Evolutionary conservation across 345 rosid species (phyloP).

Genomic region (Trapa incisa): DNA sequence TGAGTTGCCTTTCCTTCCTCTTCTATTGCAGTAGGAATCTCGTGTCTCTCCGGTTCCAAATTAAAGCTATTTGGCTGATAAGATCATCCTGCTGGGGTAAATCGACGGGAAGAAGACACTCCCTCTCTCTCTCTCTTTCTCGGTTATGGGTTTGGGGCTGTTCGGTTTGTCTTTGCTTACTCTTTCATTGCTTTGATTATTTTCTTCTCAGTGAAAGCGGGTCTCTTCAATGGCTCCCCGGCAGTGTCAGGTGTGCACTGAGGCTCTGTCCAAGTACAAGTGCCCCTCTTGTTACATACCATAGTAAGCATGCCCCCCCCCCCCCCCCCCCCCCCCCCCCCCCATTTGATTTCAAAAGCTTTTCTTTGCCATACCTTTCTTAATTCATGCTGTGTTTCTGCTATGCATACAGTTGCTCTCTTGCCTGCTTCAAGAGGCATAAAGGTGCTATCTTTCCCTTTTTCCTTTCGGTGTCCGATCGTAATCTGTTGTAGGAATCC

Average conservation of each 20-base stretch:
- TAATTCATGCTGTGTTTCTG: not conserved
- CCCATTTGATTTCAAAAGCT: not conserved
- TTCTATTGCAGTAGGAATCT: not conserved
- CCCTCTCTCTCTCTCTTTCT: not conserved
- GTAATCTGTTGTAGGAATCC: not conserved
- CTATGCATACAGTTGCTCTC: conserved; percentile 50
- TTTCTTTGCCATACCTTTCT: not conserved
- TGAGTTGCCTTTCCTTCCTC: not conserved
- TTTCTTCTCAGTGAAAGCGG: not conserved
- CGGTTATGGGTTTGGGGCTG: not conserved
- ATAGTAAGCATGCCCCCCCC: not conserved
- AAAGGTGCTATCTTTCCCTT: conserved; percentile 16
- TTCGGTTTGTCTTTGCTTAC: not conserved
- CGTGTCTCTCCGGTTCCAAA: not conserved
- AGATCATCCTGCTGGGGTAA: not conserved
- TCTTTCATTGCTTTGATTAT: not conserved
- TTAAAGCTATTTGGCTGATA: not conserved
- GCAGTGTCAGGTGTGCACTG: conserved; percentile 46
- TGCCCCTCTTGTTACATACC: conserved; percentile 70
- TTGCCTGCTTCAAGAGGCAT: conserved; percentile 33
- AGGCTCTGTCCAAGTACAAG: conserved; percentile 58
- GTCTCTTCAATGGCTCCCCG: conserved; percentile 20
- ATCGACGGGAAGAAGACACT: not conserved
- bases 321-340: not conserved
- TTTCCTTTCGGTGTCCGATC: not conserved